These are phyloP conservation scores for Kwoniella dendrophila DNA, from an alignment of 768 basidiomycete species.

Conservation along the genomic window DNA sequence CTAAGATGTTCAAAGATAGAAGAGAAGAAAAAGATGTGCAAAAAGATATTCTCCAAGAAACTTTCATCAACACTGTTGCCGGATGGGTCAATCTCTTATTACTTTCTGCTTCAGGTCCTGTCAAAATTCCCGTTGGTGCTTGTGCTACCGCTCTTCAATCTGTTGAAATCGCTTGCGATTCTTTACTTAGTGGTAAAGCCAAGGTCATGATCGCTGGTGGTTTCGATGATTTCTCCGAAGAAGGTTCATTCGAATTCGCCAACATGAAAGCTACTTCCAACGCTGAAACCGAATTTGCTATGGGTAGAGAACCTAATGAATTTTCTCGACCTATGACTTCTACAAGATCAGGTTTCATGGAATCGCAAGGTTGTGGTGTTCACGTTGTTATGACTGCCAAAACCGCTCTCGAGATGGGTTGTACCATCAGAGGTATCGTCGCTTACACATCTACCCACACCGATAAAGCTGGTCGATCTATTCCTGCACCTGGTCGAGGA, in stretches of 20 bases:
- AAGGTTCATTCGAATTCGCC: slow-evolving; percentile 97
- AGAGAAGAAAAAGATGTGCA: slow-evolving; percentile 97
- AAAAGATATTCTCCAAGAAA: slow-evolving; percentile 97
- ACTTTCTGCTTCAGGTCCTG: slow-evolving; percentile 92
- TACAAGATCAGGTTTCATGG: slow-evolving; percentile 97
- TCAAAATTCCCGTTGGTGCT: slow-evolving; percentile 98
- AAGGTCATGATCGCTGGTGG: slow-evolving; percentile 99
- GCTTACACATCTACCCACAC: slow-evolving; percentile 91
- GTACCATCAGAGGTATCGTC: slow-evolving; percentile 87
- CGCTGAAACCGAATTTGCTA: slow-evolving; percentile 93
- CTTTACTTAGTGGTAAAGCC: slow-evolving; percentile 90
- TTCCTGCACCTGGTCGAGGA: slow-evolving; percentile 95
- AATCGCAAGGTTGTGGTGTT: slow-evolving; percentile 92
- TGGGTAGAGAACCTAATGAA: slow-evolving; percentile 98
- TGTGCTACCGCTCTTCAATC: slow-evolving; percentile 98
- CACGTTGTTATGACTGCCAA: slow-evolving; percentile 96
- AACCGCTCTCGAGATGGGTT: slow-evolving; percentile 91
- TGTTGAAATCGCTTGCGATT: slow-evolving; percentile 95
- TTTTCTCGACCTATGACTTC: slow-evolving; percentile 97
- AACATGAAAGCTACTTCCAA: slow-evolving; percentile 99
- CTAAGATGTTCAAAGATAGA: slow-evolving; percentile 98
- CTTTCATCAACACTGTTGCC: slow-evolving; percentile 98
- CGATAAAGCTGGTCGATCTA: slow-evolving; percentile 97
- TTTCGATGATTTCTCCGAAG: slow-evolving; percentile 96
- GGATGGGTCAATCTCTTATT: slow-evolving; percentile 96